A percentile compares a stretch with the other conserved stretches of the same genome.
Conservation (phyloP, 805 yeast species). For the Wickerhamiella qilinensis region DNA sequence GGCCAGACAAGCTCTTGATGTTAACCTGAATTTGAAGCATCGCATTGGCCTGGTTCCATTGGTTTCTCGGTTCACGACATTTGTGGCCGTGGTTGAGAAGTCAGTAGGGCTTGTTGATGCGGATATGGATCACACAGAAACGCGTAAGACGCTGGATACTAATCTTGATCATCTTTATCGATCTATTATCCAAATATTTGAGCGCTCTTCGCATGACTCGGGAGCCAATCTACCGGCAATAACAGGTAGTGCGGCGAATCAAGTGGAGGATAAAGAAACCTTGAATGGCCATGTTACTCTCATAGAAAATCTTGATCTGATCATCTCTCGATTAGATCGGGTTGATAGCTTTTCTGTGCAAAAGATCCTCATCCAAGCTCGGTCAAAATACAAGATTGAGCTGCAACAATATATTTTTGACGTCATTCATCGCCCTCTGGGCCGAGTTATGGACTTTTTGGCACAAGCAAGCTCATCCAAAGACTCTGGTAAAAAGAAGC, state of each 20-base stretch:
- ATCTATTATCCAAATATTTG: constrained; percentile 15
- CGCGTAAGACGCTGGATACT: constrained; percentile 9
- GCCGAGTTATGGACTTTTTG: constrained; percentile 51
- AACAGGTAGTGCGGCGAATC: constrained; percentile 3
- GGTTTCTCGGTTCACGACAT: constrained; percentile 32
- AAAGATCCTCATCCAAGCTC: constrained; percentile 17
- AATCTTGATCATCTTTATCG: constrained; percentile 13
- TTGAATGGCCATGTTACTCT: constrained; percentile 30
- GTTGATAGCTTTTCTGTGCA: constrained; percentile 9
- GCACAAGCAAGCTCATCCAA: constrained; percentile 31
- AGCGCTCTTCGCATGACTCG: constrained; percentile 1
- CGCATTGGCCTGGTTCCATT: constrained; percentile 29
- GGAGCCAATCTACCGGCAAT: neutral
- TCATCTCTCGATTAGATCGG: constrained; percentile 22
- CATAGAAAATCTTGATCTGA: constrained; percentile 38
- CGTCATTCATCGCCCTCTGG: constrained; percentile 40
- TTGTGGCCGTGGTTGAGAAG: constrained; percentile 9
- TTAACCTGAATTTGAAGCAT: constrained; percentile 22
- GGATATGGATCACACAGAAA: constrained; percentile 1
- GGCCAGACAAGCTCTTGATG: constrained; percentile 28
- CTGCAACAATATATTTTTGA: constrained; percentile 28
- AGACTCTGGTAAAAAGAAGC: constrained; percentile 39
- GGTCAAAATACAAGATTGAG: constrained; percentile 20
- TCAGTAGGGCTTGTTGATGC: neutral
- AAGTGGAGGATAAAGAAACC: constrained; percentile 22